Evolutionary conservation across 306 rosid genomes (phyloP), one percentile per base, ranked within the genome.

Genomic region (Dalbergia cochinchinensis): DNA sequence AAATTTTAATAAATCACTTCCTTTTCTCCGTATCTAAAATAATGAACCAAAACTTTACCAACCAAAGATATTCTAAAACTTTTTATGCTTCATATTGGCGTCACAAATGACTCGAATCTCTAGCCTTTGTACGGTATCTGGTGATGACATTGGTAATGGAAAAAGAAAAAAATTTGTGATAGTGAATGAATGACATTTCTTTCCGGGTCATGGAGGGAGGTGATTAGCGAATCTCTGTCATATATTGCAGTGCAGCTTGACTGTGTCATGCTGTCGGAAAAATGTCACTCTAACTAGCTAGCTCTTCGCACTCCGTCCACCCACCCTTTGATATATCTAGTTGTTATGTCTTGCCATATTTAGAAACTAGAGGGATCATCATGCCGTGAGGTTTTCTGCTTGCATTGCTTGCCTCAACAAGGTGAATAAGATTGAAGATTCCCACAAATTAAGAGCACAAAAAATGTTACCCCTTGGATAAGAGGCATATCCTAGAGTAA

Each of bases 161-260:
- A 10, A 3, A 15, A 2, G 5, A 3, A 15, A 2, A 8, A 8
- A 62, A 18, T 5, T 15, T 65, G 42, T 77, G 58, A 67, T n/a
- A 11, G 63, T 7, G 77, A 33, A 51, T n/a, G 66, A 71, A 51
- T 62, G 83, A 65, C 68, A 72, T 73, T 72, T 80, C 68, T 80
- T 72, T 70, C 63, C 20, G 76, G 48, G 5, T 68, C 39, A 4
- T 66, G 16, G 64, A 33, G 31, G 7, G 31, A 9, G 1, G 63
- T 47, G 61, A 58, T 62, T 71, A 73, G 73, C 7, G 84, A 80
- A 73, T 80, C 73, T 72, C 74, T 73, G 61, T 50, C 67, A 54
- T 10, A 61, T 33, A 54, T 16, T 2, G 78, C 35, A 58, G 51
- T 72, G 73, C 58, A 60, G 59, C 33, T 78, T 57, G 75, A 67